Conservation (phyloP, 1,139 yeast genomes). For the Pichia sorboxylosa region DNA sequence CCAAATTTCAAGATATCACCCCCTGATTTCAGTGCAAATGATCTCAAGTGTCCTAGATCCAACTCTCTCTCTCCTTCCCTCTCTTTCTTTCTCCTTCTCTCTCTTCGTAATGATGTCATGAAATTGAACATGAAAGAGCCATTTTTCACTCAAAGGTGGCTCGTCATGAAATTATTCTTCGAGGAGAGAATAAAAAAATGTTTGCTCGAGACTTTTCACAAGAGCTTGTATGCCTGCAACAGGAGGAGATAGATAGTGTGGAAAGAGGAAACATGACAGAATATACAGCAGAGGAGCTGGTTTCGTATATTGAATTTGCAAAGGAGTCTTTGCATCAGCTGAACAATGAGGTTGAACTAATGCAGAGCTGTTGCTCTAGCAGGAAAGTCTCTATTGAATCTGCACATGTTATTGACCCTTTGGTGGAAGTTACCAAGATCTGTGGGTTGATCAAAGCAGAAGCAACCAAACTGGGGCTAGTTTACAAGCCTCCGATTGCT, state of each 20-base stretch:
- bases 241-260: not conserved
- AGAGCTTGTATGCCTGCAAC: not conserved
- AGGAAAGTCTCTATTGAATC: constrained; percentile 12
- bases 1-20: no score
- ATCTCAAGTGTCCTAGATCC: no score
- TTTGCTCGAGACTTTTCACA: not conserved
- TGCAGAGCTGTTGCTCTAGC: constrained; percentile 1
- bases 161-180: no score
- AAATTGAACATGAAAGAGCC: no score
- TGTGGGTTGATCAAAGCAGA: constrained; percentile 60
- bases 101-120: no score
- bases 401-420: constrained; percentile 33
- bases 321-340: constrained; percentile 2
- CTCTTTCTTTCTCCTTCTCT: no score
- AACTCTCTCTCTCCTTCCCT: no score
- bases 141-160: no score
- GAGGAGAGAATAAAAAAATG: not conserved
- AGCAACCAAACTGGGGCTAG: constrained; percentile 66
- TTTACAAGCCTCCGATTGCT: constrained; percentile 60
- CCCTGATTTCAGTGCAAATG: no score
- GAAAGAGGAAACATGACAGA: not conserved
- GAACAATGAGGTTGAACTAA: not conserved
- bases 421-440: constrained; percentile 48
- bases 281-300: not conserved
- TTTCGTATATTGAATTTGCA: constrained; percentile 1